Evolutionary conservation across 192 early-diverging fungal genomes (phyloP).

Genomic region (Anaeromyces robustus): DNA sequence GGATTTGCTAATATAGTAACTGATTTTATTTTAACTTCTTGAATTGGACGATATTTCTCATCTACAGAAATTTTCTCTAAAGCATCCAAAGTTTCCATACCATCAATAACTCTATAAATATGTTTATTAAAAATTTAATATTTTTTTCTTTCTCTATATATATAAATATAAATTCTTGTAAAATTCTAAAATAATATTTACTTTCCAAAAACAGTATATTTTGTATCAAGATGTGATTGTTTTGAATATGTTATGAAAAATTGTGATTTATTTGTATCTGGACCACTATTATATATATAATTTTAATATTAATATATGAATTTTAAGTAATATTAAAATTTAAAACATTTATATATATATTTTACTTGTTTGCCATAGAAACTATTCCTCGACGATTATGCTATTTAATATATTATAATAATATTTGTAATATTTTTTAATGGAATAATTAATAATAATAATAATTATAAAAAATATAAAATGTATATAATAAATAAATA

Average conservation of each 20-base stretch:
- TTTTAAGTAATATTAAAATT: no score
- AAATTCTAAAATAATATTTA: conserved; percentile 23
- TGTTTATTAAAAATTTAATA: no score
- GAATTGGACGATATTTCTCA: conserved; percentile 60
- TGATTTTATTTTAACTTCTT: conserved; percentile 54
- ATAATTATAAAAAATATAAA: no score
- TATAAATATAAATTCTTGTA: no score
- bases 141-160: no score
- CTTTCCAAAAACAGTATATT: conserved; percentile 85
- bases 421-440: not conserved
- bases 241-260: conserved; percentile 84
- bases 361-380: conserved; percentile 84
- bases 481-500: not conserved
- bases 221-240: conserved; percentile 75
- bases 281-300: not conserved
- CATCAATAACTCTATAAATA: conserved; percentile 76
- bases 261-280: conserved; percentile 30
- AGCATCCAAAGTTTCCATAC: conserved; percentile 60
- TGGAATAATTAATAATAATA: not conserved
- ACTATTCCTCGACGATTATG: conserved; percentile 78
- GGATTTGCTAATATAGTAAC: conserved; percentile 93
- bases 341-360: no score
- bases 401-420: conserved; percentile 10
- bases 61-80: conserved; percentile 78
- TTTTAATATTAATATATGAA: conserved; percentile 11